A percentile compares a stretch with the other conserved stretches of the same genome.
phyloP scores from a whole-genome alignment of 495 filamentous ascomycete genomes.

The Apiosordaria backusii region DNA sequence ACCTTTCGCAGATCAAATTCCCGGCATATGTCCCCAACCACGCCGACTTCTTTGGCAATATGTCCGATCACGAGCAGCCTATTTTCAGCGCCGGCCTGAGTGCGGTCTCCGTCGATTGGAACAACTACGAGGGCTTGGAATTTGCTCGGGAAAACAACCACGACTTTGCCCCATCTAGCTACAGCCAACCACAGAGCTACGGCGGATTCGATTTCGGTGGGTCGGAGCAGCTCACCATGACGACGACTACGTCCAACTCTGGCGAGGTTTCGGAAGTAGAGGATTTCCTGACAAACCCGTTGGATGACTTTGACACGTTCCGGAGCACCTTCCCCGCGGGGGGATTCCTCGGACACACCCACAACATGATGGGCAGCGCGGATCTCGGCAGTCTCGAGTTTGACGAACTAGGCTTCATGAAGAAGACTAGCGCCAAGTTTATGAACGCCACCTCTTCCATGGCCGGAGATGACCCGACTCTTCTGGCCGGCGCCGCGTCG shows the following conservation, averaged over 20 bases:
- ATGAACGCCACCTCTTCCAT: conserved; percentile 36
- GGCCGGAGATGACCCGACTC: conserved; percentile 34
- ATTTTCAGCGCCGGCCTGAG: conserved; percentile 63
- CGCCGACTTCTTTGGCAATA: conserved; percentile 48
- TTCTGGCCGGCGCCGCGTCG: conserved; percentile 20
- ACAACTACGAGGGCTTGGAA: conserved; percentile 62
- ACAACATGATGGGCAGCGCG: conserved; percentile 49
- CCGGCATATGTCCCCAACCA: conserved; percentile 52
- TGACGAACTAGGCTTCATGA: conserved; percentile 52
- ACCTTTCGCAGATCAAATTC: conserved; percentile 54
- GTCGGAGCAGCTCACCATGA: conserved; percentile 51
- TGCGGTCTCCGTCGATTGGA: conserved; percentile 69
- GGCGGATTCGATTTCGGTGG: conserved; percentile 61
- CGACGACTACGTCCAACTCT: conserved; percentile 62
- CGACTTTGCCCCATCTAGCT: conserved; percentile 59
- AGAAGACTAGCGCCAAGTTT: conserved; percentile 49
- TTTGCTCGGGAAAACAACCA: conserved; percentile 43
- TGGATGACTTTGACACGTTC: conserved; percentile 54
- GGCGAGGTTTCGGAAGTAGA: conserved; percentile 74
- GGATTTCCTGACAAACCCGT: conserved; percentile 56
- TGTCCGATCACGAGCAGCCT: conserved; percentile 62
- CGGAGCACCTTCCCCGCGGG: conserved; percentile 47
- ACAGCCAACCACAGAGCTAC: conserved; percentile 68
- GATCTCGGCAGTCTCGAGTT: conserved; percentile 59
- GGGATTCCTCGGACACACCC: conserved; percentile 52